Base-by-base conservation (phyloP, 768 basidiomycete species). In the Fomitopsis pulvina region DNA sequence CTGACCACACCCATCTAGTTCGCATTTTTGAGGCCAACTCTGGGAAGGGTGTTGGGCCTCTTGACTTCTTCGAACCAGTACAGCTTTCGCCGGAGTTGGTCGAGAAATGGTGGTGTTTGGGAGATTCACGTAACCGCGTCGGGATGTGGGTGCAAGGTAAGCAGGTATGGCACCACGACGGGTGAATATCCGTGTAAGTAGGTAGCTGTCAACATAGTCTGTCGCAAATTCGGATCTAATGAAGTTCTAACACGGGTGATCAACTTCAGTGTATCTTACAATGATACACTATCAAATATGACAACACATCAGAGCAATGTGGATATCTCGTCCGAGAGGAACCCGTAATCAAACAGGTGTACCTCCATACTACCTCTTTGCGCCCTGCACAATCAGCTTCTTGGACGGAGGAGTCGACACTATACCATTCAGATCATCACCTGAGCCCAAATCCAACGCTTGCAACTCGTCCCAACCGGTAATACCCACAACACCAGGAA, bases 61-160 rank as follows among this genome's bases (percentile, higher is more conserved):
- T 92, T 7, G 87, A 92, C 60, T 83, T 89, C 58, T 83, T 91
- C 56, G 81, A 79, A 46, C 53, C 58, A 4, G 37, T 40, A 42
- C 16, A 51, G 27, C 45, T 75, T 47, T 66, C 66, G 6, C 60
- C 70, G 38, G 85, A 84, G 45, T 69, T 79, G 66, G 56, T 93
- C 21, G 92, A 94, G 65, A 89, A 85, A 61, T 93, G 92, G 92
- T 94, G 90, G 89, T 88, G 87, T 57, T 62, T 86, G 37, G 92
- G 92, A 0, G 83, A 88, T 59, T 59, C 59, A 4, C 72, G 76
- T 45, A 93, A 93, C 66, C 75, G 88, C 18, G 58, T 51, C 1
- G 71, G 66, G 2, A 73, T 92, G 65, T 95, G 89, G 87, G 75
- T 93, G 2, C 88, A 90, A 64, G 90, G 91, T 3, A 55, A 7